A percentile compares a stretch with the other conserved stretches of the same genome.
phyloP scores from a whole-genome alignment of 2,329 filamentous ascomycete species.

The Colletotrichum brevisporum region DNA sequence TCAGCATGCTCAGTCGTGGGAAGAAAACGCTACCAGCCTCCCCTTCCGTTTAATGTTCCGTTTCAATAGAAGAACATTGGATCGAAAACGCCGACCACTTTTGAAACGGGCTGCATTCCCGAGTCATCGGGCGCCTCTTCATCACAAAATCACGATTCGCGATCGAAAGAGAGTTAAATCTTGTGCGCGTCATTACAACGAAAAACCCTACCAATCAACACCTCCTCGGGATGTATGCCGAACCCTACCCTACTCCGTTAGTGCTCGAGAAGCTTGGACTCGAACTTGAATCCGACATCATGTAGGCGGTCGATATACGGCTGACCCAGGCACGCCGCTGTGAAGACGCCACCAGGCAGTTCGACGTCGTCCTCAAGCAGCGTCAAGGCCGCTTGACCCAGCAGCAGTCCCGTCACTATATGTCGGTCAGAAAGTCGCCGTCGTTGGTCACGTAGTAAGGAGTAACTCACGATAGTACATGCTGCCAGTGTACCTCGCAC shows the following conservation, averaged over 20 bases:
- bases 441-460: neutral
- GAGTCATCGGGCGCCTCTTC: conserved; percentile 3
- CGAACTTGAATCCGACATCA: conserved; percentile 73
- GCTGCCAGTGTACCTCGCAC: conserved; percentile 70
- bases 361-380: conserved; percentile 74
- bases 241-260: neutral
- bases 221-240: neutral
- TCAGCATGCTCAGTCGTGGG: no score
- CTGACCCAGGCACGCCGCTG: conserved; percentile 79
- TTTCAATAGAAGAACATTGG: neutral
- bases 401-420: conserved; percentile 74
- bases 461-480: conserved; percentile 73
- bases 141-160: conserved; percentile 11
- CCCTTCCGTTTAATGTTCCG: neutral
- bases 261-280: conserved; percentile 62
- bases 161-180: conserved; percentile 12
- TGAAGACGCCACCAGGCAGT: conserved; percentile 77
- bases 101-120: neutral
- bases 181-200: conserved; percentile 19
- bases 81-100: neutral
- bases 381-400: conserved; percentile 75
- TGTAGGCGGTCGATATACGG: conserved; percentile 74
- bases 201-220: neutral
- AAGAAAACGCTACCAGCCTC: no score
- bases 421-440: neutral